Base-by-base conservation (phyloP, 768 basidiomycete species). In the Erythrobasidium yunnanense region DNA sequence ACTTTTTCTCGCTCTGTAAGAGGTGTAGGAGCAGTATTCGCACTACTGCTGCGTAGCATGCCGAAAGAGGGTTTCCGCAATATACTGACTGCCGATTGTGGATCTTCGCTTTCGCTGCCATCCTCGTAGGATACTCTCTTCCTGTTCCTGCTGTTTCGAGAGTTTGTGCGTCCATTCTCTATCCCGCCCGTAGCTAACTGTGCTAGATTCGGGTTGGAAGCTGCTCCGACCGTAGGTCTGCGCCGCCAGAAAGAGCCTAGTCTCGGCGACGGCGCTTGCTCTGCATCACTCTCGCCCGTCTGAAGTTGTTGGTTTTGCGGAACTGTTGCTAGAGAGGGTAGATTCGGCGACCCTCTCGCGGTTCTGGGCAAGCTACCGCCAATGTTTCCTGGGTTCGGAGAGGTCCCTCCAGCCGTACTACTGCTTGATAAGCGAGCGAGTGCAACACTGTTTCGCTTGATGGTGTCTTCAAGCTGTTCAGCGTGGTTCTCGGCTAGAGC, bases 401-500 rank as follows among this genome's bases (percentile, higher is more conserved):
- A 35, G n/a, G 53, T 27, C 42, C 55, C 55, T 15, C 56, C 46
- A 38, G 56, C 45, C 8, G 32, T 23, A 17, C 35, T 38, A 54
- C 45, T 30, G 29, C 38, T 66, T 5, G 66, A 58, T 32, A 60
- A 35, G 2, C 55, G 66, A 4, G 62, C 35, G 2, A 23, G 23
- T 22, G 42, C 22, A 7, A 42, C 13, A 8, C 13, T 65, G 47
- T 66, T 55, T 2, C 75, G 69, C 35, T 73, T 69, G 2, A 78
- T 68, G 18, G 76, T 72, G 34, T 75, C 77, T 65, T 78, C 77
- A 0, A 78, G 71, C 74, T 76, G 76, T 65, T 78, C 77, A 0
- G 75, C 71, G 52, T 78, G 77, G 47, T 77, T 76, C 66, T 78
- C 77, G 2, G 76, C 75, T 67, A 78, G 73, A 5, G 73, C 75